Conservation (phyloP, 1,139 yeast species). For the Suhomyces atakaporum region DNA sequence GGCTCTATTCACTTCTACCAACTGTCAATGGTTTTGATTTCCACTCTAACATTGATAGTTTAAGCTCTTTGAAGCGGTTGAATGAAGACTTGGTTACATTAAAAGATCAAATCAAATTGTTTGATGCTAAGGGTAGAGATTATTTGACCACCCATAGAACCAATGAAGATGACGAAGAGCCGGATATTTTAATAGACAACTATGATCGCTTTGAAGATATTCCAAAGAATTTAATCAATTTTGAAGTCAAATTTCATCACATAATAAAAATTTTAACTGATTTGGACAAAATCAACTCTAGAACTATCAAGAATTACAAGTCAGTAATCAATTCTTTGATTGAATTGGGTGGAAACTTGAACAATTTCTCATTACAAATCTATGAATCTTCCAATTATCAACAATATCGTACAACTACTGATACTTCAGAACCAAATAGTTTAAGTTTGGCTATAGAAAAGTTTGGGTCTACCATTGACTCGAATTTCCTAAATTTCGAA, state of each 20-base stretch:
- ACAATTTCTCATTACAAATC: slow-evolving; percentile 48
- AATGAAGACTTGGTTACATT: slow-evolving; percentile 41
- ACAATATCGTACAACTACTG: slow-evolving; percentile 9
- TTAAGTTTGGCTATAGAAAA: slow-evolving; percentile 42
- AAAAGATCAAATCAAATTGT: slow-evolving; percentile 37
- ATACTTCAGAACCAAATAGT: slow-evolving; percentile 19
- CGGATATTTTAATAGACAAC: slow-evolving; percentile 9
- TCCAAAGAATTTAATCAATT: slow-evolving; percentile 36
- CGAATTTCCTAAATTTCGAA: slow-evolving; percentile 44
- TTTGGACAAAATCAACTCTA: slow-evolving; percentile 37
- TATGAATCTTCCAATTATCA: slow-evolving; percentile 28
- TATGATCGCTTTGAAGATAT: slow-evolving; percentile 27
- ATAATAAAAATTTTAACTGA: slow-evolving; percentile 36
- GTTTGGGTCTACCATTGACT: slow-evolving; percentile 50
- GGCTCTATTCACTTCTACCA: slow-evolving; percentile 46
- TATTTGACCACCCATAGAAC: slow-evolving; percentile 13
- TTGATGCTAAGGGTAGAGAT: slow-evolving; percentile 30
- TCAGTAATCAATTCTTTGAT: slow-evolving; percentile 34
- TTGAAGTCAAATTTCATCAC: slow-evolving; percentile 39
- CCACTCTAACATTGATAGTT: slow-evolving; percentile 33
- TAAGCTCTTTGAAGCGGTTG: slow-evolving; percentile 34
- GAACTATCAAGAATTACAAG: slow-evolving; percentile 34
- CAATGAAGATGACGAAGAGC: slow-evolving; percentile 9
- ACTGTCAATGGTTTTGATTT: slow-evolving; percentile 40
- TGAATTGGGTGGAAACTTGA: slow-evolving; percentile 50